Evolutionary conservation across 2,329 filamentous ascomycete species (phyloP).

Genomic region (Metarhizium rileyi): DNA sequence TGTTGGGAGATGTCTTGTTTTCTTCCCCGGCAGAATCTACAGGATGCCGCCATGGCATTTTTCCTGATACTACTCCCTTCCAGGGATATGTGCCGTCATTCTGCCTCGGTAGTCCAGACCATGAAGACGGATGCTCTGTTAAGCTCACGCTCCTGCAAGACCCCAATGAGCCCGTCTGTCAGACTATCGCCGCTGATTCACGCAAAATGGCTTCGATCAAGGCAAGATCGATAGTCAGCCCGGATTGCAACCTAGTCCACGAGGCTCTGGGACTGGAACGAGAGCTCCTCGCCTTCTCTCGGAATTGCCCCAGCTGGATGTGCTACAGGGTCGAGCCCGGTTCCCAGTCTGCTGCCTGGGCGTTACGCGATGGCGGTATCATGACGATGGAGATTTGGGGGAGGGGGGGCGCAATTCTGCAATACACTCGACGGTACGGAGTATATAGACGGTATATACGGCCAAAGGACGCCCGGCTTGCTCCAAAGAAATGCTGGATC

Average conservation of each 20-base stretch:
- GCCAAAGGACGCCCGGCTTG: no score
- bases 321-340: constrained; percentile 1
- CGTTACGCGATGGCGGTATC: constrained; percentile 9
- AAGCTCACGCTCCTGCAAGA: constrained; percentile 10
- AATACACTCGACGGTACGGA: no score
- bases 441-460: no score
- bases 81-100: constrained; percentile 14
- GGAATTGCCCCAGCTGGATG: not conserved
- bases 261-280: constrained; percentile 14
- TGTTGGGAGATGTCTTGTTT: not conserved
- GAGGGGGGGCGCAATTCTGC: no score
- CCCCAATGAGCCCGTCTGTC: constrained; percentile 8
- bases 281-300: constrained; percentile 5
- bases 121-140: constrained; percentile 12
- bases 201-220: constrained; percentile 11
- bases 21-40: constrained; percentile 3
- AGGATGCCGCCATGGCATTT: constrained; percentile 11
- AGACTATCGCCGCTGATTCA: constrained; percentile 11
- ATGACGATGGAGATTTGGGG: no score
- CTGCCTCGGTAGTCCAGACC: constrained; percentile 4
- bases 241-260: constrained; percentile 6
- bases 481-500: no score
- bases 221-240: not conserved
- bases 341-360: constrained; percentile 6
- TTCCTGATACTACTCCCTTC: constrained; percentile 18